phyloP scores from a whole-genome alignment of 768 basidiomycete genomes.

The Hypsizygus marmoreus region DNA sequence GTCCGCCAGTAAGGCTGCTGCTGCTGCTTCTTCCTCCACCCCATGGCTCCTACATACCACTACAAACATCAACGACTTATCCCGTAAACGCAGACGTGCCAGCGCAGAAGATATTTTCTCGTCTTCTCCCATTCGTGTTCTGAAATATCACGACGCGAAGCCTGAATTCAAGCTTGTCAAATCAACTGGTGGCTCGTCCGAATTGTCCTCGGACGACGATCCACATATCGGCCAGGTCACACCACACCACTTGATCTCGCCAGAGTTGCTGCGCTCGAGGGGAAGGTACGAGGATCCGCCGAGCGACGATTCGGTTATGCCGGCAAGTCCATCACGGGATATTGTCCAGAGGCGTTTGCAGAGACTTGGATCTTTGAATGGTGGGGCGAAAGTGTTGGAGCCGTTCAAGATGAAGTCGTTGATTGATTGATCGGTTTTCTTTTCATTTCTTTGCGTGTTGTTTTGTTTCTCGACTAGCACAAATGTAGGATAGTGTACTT shows the following conservation, averaged over 20 bases:
- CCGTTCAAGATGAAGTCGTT: conserved; percentile 13
- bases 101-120: conserved; percentile 1
- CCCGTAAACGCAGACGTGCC: too few relatives aligned
- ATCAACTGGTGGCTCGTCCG: conserved; percentile 14
- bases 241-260: conserved; percentile 68
- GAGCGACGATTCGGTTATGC: conserved; percentile 48
- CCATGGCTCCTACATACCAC: too few relatives aligned
- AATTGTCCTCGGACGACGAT: conserved; percentile 67
- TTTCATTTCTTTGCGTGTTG: too few relatives aligned
- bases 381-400: background rate
- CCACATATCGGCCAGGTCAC: conserved; percentile 65
- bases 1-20: too few relatives aligned
- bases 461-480: too few relatives aligned
- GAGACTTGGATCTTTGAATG: conserved; percentile 29
- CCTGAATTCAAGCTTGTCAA: conserved; percentile 2
- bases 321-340: conserved; percentile 50
- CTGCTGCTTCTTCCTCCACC: too few relatives aligned
- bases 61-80: too few relatives aligned
- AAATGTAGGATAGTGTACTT: too few relatives aligned
- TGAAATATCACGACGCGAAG: conserved; percentile 8
- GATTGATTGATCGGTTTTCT: too few relatives aligned
- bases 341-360: conserved; percentile 40
- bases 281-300: conserved; percentile 33
- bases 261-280: conserved; percentile 46
- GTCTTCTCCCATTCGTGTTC: conserved; percentile 1